Percentiles rank a stretch among this genome's conserved stretches.
Conservation (phyloP, 2,329 filamentous ascomycete genomes). For the Colletotrichum spaethianum region DNA sequence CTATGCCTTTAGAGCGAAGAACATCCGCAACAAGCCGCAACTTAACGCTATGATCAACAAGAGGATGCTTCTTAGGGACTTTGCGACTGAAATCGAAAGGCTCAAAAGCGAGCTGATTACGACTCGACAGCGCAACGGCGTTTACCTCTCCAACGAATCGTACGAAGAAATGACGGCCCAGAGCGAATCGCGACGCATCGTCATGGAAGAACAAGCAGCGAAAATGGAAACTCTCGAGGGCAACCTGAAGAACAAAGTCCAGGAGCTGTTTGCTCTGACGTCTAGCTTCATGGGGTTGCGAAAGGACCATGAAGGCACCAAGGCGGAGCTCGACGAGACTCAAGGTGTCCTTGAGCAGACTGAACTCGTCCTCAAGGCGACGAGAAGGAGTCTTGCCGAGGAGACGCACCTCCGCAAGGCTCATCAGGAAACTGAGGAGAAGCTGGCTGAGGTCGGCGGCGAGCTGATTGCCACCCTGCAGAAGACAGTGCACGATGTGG, state of each 20-base stretch:
- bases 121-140: slow-evolving; percentile 92
- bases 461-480: slow-evolving; percentile 84
- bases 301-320: slow-evolving; percentile 88
- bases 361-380: slow-evolving; percentile 84
- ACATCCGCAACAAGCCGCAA: slow-evolving; percentile 98
- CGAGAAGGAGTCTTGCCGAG: slow-evolving; percentile 81
- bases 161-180: slow-evolving; percentile 94
- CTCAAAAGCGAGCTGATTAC: slow-evolving; percentile 94
- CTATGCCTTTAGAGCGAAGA: slow-evolving; percentile 98
- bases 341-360: slow-evolving; percentile 88
- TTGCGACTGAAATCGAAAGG: slow-evolving; percentile 93
- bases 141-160: slow-evolving; percentile 89
- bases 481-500: slow-evolving; percentile 84
- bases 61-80: slow-evolving; percentile 91
- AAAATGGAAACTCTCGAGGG: slow-evolving; percentile 93
- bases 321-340: slow-evolving; percentile 80
- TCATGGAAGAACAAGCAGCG: slow-evolving; percentile 92
- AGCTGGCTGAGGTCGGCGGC: slow-evolving; percentile 80
- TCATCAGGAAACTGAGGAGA: slow-evolving; percentile 86
- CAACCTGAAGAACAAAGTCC: slow-evolving; percentile 92
- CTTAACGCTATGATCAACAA: slow-evolving; percentile 94
- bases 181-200: slow-evolving; percentile 91
- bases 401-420: slow-evolving; percentile 86
- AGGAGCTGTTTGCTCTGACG: slow-evolving; percentile 89
- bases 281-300: slow-evolving; percentile 90